phyloP scores from a whole-genome alignment of 495 filamentous ascomycete genomes.

The Hypoxylon fuscum region DNA sequence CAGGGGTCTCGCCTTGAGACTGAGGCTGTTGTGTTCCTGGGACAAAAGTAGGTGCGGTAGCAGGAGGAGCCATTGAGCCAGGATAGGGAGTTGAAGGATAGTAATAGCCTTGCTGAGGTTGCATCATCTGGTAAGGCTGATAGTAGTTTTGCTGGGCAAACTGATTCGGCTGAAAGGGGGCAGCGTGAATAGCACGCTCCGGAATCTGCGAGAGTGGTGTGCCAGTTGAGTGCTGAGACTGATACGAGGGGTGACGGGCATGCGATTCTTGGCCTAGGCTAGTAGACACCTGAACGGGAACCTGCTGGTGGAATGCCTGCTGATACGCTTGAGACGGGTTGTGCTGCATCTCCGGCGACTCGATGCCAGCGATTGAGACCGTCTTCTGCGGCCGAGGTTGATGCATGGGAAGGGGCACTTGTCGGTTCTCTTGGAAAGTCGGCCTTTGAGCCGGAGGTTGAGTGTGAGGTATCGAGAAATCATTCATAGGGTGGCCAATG shows the following conservation, averaged over 20 bases:
- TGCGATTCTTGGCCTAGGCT: slow-evolving; percentile 68
- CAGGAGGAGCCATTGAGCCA: slow-evolving; percentile 60
- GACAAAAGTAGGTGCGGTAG: slow-evolving; percentile 66
- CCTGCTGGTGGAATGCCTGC: slow-evolving; percentile 92
- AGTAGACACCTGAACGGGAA: slow-evolving; percentile 74
- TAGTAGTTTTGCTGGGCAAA: slow-evolving; percentile 74
- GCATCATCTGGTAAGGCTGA: slow-evolving; percentile 60
- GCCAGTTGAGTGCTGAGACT: slow-evolving; percentile 77
- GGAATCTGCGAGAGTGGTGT: slow-evolving; percentile 95
- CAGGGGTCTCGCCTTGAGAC: slow-evolving; percentile 55
- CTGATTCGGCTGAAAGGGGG: slow-evolving; percentile 84
- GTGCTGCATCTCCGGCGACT: slow-evolving; percentile 78
- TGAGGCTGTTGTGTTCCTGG: slow-evolving; percentile 62
- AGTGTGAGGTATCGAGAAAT: slow-evolving; percentile 63
- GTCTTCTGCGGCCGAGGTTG: slow-evolving; percentile 95
- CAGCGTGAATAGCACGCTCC: slow-evolving; percentile 91
- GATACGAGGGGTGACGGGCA: slow-evolving; percentile 74
- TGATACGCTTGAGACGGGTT: slow-evolving; percentile 71
- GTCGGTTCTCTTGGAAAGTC: slow-evolving; percentile 79
- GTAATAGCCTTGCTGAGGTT: slow-evolving; percentile 64
- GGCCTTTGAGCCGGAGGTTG: slow-evolving; percentile 76
- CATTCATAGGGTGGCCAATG: slow-evolving; percentile 51
- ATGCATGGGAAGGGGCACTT: slow-evolving; percentile 84
- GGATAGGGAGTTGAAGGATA: slow-evolving; percentile 66
- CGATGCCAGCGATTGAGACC: slow-evolving; percentile 93